Percentiles rank a stretch among this genome's conserved stretches.
Conservation (phyloP, 108 stramenopile genomes). For the Parietichytrium sp. region DNA sequence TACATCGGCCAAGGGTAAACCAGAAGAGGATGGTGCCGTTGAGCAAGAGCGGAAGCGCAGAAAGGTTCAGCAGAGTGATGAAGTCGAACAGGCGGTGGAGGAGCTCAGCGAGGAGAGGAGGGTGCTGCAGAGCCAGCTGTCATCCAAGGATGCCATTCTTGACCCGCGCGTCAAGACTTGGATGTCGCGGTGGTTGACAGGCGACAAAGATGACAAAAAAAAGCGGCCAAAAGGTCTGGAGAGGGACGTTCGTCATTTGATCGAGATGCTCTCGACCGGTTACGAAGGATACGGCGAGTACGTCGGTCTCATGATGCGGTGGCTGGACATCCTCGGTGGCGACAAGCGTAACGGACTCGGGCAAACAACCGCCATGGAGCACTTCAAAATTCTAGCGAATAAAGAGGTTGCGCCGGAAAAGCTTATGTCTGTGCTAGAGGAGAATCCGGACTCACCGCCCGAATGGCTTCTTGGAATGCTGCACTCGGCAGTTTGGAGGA, state of each 20-base stretch:
- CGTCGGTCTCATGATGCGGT: background rate
- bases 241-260: background rate
- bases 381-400: background rate
- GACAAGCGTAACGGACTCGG: too few relatives aligned
- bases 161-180: conserved; percentile 22
- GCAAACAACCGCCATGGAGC: background rate
- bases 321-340: background rate
- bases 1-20: background rate
- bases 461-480: conserved; percentile 23
- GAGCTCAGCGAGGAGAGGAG: background rate
- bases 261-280: conserved; percentile 16
- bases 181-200: conserved; percentile 9
- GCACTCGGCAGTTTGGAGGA: background rate
- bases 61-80: conserved; percentile 31
- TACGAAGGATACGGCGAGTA: conserved; percentile 25
- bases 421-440: background rate
- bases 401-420: conserved; percentile 14
- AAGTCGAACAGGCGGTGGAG: background rate
- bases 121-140: background rate
- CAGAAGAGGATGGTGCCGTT: conserved; percentile 38
- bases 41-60: background rate
- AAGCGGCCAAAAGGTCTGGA: background rate
- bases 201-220: background rate
- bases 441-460: background rate
- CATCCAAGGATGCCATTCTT: conserved; percentile 9